A percentile compares a stretch with the other conserved stretches of the same genome.
Evolutionary conservation across 1,284 basidiomycete species (phyloP).

Genomic region (Ustilago shanxiensis): DNA sequence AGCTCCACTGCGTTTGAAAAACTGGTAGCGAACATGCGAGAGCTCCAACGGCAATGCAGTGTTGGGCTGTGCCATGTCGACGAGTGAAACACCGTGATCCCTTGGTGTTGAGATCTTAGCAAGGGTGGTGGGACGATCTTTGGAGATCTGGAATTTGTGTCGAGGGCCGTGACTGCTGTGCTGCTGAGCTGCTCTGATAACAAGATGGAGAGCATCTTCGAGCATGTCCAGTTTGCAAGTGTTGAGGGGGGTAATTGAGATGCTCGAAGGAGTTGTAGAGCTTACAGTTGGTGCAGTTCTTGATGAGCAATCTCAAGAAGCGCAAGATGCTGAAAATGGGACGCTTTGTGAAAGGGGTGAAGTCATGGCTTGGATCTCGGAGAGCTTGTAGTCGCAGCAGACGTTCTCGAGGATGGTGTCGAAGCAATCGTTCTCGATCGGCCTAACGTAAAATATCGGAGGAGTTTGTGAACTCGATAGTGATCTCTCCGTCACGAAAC

Average conservation of each 20-base stretch:
- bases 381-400: slow-evolving; percentile 80
- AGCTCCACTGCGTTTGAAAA: slow-evolving; percentile 69
- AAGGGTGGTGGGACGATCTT: slow-evolving; percentile 60
- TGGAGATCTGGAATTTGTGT: slow-evolving; percentile 59
- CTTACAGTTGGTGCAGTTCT: slow-evolving; percentile 98
- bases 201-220: slow-evolving; percentile 83
- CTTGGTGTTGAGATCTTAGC: slow-evolving; percentile 65
- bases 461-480: too few relatives aligned
- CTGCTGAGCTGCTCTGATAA: slow-evolving; percentile 92
- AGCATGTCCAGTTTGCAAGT: slow-evolving; percentile 91
- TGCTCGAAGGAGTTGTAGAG: slow-evolving; percentile 98
- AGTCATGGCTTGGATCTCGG: slow-evolving; percentile 76
- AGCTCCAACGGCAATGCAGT: slow-evolving; percentile 65
- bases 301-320: slow-evolving; percentile 89
- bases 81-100: slow-evolving; percentile 71
- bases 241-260: slow-evolving; percentile 85
- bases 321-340: slow-evolving; percentile 84
- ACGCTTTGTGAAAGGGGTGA: slow-evolving; percentile 81
- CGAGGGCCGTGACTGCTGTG: slow-evolving; percentile 75
- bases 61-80: slow-evolving; percentile 69
- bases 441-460: too few relatives aligned
- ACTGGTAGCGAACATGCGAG: slow-evolving; percentile 71
- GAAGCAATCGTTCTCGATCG: too few relatives aligned
- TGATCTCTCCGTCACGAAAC: too few relatives aligned
- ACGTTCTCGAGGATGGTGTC: slow-evolving; percentile 86